Conservation (phyloP, 352 stramenopile species). For the Pythium apleroticum region DNA sequence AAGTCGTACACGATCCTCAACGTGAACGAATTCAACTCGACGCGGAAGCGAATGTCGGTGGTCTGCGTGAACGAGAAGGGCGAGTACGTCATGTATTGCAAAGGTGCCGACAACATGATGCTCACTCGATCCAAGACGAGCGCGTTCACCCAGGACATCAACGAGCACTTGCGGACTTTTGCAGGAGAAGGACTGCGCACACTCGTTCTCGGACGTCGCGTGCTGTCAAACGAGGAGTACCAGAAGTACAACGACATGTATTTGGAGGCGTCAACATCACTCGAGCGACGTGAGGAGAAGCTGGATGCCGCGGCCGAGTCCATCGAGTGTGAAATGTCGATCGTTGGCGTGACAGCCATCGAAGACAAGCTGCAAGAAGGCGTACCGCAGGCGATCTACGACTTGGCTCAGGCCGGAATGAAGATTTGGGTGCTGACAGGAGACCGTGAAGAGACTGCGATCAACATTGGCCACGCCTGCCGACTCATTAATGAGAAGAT, state of each 20-base stretch:
- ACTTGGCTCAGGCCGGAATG: conserved; percentile 88
- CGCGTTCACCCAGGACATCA: conserved; percentile 52
- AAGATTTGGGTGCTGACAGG: conserved; percentile 95
- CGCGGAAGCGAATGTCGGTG: conserved; percentile 98
- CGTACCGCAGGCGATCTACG: conserved; percentile 85
- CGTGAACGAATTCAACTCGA: conserved; percentile 88
- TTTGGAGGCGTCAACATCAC: conserved; percentile 56
- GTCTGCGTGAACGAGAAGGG: conserved; percentile 69
- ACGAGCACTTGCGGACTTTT: conserved; percentile 70
- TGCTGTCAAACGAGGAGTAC: conserved; percentile 58
- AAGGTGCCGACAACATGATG: conserved; percentile 86
- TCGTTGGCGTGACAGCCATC: conserved; percentile 90
- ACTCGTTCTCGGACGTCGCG: conserved; percentile 62
- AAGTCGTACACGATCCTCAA: conserved; percentile 68
- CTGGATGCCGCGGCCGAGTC: conserved; percentile 56
- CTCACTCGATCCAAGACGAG: conserved; percentile 31
- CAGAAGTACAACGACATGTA: conserved; percentile 66
- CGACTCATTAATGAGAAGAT: conserved; percentile 72
- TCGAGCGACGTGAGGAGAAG: conserved; percentile 54
- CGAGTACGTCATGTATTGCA: conserved; percentile 63
- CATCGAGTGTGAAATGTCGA: conserved; percentile 73
- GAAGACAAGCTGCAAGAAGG: conserved; percentile 93
- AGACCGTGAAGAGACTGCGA: conserved; percentile 94
- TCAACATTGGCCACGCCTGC: conserved; percentile 90
- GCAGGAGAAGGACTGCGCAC: conserved; percentile 83